Base-by-base conservation (phyloP, 176 grass and related monocot species). In the Juncus inflexus region DNA sequence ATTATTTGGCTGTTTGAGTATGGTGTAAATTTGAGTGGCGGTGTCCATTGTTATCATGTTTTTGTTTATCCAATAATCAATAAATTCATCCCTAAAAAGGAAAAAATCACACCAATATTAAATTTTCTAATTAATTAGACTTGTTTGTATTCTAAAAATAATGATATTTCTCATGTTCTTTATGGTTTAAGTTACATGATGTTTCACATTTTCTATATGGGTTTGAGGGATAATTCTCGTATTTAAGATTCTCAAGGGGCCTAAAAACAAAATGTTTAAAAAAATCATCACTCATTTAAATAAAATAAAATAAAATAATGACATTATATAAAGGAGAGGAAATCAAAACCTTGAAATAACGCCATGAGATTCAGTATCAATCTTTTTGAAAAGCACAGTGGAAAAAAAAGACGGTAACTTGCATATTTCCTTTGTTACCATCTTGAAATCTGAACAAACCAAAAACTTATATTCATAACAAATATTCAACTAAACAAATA, bases 381-480 rank as follows among this genome's bases (percentile, higher is more conserved):
- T 89, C 78, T 84, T 99, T 52, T 80, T 80, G 37, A 99, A 99
- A 60, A 99, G 75, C 55, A 79, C 67, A 35, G 76, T 80, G n/a
- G 82, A 86, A 43, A 92, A 79, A 75, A 92, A 99, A 45, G 88
- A 86, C 0, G 94, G 94, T 7, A 99, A 12, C 67, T 90, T 99
- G 89, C 94, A 99, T 58, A 99, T 90, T 56, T 92, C 94, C 83
- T 90, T 99, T 70, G 94, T 99, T 60, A 90, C 78, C 55, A 77
- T 66, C 76, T 90, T 85, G 66, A 92, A 99, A 69, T 99, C 94
- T 99, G 28, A 72, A 67, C 60, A n/a, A 50, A 82, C 62, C 9
- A 35, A 65, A 65, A 72, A 28, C 19, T 37, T 15, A 73, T 10
- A 45, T 55, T 71, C 42, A 7, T 45, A 8, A 68, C 16, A 68